phyloP scores from a whole-genome alignment of 148 eudicot genomes.

The Rhododendron henanense region DNA sequence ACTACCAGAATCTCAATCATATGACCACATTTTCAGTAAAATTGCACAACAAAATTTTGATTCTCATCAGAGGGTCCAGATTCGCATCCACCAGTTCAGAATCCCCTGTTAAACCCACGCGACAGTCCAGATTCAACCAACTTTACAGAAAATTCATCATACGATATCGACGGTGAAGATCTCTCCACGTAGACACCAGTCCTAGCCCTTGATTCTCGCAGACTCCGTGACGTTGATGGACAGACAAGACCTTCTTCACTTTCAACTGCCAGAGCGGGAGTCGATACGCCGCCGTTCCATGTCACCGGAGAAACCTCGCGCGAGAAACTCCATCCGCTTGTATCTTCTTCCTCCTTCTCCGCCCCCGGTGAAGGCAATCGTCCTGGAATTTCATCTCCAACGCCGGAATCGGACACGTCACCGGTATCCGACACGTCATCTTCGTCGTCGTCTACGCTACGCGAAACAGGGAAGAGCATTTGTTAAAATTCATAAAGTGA shows the following conservation, averaged over 20 bases:
- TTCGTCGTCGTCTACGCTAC: constrained; percentile 9
- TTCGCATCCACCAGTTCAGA: background rate
- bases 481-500: no score
- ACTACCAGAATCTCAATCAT: background rate
- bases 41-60: background rate
- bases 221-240: constrained; percentile 1
- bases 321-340: background rate
- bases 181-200: background rate
- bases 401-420: background rate
- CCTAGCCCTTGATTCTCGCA: constrained; percentile 4
- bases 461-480: constrained; percentile 4
- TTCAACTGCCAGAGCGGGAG: background rate
- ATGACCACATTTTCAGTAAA: background rate
- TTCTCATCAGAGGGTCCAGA: background rate
- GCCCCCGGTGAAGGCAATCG: background rate
- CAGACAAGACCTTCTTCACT: constrained; percentile 17
- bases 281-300: background rate
- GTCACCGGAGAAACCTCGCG: background rate
- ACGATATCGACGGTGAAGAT: constrained; percentile 9
- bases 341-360: background rate
- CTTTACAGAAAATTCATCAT: background rate
- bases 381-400: background rate
- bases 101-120: background rate
- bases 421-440: no score
- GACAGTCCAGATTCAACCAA: constrained; percentile 14